Base-by-base conservation (phyloP, 345 rosid genomes). In the Rhizophora apiculata region DNA sequence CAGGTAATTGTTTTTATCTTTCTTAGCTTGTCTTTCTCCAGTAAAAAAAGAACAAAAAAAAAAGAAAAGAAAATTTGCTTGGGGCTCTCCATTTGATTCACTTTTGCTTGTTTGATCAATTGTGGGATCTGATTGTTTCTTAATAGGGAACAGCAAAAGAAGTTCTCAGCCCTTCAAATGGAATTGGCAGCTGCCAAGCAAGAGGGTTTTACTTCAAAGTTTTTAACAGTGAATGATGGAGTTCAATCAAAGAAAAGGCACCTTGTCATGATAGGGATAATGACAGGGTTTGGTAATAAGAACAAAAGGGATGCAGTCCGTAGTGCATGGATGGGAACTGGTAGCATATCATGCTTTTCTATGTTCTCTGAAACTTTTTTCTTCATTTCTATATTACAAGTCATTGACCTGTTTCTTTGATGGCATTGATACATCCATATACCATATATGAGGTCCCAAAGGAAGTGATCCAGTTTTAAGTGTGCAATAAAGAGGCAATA, bases 271-370 rank as follows among this genome's bases (percentile, higher is more conserved):
- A 32, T 76, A 49, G 79, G 75, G 36, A 56, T 76, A 55, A 39
- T 76, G 62, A 76, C 79, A 54, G 63, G 58, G 22, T 71, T 71
- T 61, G 72, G 75, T 48, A 46, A 65, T 61, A 76, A 48, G 55
- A 76, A 76, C 59, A 71, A 72, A 32, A 67, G 79, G 62, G 62
- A 76, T 57, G 79, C 79, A 18, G 48, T 76, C 53, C 79, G 75
- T n/a, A 71, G 67, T 49, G 79, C 79, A 4, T 76, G 79, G 79
- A 76, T 76, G 75, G 79, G 72, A 62, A 76, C 71, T 30, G 79
- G 79, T 76, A 61, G 24, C 48, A 24, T 54, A 5, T 22, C 19
- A 1, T 30, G 32, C 30, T 19, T 6, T 62, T 51, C 39, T 61
- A 19, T 62, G 31, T 16, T 43, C 16, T 56, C 11, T 21, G 60